Base-by-base conservation (phyloP, 1,139 yeast genomes). In the Debaryomyces udenii region DNA sequence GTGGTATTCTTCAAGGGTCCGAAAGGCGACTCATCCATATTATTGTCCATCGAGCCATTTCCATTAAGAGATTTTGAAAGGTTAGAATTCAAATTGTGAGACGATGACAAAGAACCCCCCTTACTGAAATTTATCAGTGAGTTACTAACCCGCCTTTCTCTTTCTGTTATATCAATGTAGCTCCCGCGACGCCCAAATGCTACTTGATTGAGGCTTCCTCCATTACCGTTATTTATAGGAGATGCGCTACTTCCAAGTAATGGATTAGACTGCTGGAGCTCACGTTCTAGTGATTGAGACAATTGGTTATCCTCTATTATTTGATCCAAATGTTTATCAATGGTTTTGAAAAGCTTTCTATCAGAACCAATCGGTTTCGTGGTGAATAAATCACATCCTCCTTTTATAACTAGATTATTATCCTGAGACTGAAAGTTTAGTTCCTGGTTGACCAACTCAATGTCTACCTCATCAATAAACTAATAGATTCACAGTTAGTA, bases 321-420 rank as follows among this genome's bases (percentile, higher is more conserved):
- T 35, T 81, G 82, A 48, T 83, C 85, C 43, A 86, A 73, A 55
- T 87, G 94, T 52, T 85, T 83, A 60, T 90, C 98, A 38, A 93
- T 81, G 0, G 93, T 81, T 62, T 89, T 88, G 69, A 86, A 89
- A 27, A 93, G 74, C 62, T 91, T 91, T 53, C 90, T 76, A 62
- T 93, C 99, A 2, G 93, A 77, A 1, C 93, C 89, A 28, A 91
- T 89, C 1, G 96, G 91, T 58, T 93, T 93, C 1, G 99, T 93
- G 1, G 98, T 88, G 60, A 89, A 93, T 36, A 93, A 73, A 57
- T 93, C 99, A 59, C 96, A 85, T 16, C 96, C 93, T n/a, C 98
- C 98, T 40, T 64, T 67, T 37, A 73, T 65, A 41, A 81, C 80
- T 24, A 93, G 78, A 55, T 84, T 88, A 59, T 91, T 83, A 56